Percentiles rank a stretch among this genome's conserved stretches.
These are phyloP conservation scores for Tolypocladium ovalisporum DNA, from an alignment of 2,329 filamentous ascomycete genomes.

Conservation along the genomic window DNA sequence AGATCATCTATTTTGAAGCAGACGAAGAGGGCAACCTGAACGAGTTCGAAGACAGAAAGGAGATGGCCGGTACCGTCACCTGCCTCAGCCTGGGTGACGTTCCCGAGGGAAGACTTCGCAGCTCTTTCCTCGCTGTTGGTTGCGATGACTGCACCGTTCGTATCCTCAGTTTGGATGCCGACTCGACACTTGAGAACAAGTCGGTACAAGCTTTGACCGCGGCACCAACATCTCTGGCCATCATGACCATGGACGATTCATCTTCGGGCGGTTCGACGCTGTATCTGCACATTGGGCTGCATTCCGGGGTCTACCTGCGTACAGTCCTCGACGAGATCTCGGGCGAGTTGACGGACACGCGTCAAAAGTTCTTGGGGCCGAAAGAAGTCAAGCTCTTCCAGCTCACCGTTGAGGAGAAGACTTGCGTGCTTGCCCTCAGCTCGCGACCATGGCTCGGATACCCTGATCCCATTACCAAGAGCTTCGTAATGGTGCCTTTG, in stretches of 20 bases:
- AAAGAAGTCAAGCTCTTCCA: slow-evolving; percentile 84
- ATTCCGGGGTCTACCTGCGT: slow-evolving; percentile 90
- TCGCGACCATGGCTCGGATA: slow-evolving; percentile 96
- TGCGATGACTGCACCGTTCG: slow-evolving; percentile 95
- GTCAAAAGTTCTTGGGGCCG: slow-evolving; percentile 87
- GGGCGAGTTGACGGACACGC: slow-evolving; percentile 87
- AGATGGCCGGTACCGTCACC: slow-evolving; percentile 92
- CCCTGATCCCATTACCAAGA: slow-evolving; percentile 73
- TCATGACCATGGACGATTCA: slow-evolving; percentile 94
- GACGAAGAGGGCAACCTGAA: slow-evolving; percentile 81
- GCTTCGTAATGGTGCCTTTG: slow-evolving; percentile 85
- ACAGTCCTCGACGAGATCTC: slow-evolving; percentile 93
- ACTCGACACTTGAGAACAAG: slow-evolving; percentile 83
- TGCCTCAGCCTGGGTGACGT: slow-evolving; percentile 90
- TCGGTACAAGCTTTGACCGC: slow-evolving; percentile 90
- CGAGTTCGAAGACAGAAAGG: slow-evolving; percentile 89
- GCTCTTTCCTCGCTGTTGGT: slow-evolving; percentile 88
- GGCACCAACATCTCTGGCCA: slow-evolving; percentile 75
- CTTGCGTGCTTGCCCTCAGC: slow-evolving; percentile 79
- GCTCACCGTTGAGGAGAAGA: slow-evolving; percentile 76
- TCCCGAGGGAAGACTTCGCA: slow-evolving; percentile 78
- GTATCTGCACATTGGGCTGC: slow-evolving; percentile 90
- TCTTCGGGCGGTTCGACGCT: slow-evolving; percentile 78
- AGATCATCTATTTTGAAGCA: slow-evolving; percentile 98
- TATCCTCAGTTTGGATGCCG: slow-evolving; percentile 80